Base-by-base conservation (phyloP, 805 yeast genomes). In the Wickerhamomyces ciferrii region DNA sequence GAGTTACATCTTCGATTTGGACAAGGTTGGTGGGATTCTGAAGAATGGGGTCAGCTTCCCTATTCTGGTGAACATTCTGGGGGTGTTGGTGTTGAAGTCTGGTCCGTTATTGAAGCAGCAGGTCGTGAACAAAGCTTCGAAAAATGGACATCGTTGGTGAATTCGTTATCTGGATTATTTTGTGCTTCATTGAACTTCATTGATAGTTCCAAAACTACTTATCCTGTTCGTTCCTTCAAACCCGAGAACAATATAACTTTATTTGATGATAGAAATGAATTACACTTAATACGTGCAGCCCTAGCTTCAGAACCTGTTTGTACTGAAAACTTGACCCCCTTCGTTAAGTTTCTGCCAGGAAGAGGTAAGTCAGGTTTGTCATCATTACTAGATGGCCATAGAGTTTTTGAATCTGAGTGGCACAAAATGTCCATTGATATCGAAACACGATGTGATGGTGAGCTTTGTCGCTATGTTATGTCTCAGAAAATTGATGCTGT, bases 271-370 rank as follows among this genome's bases (percentile, higher is more conserved):
- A 42, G 48, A 2, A 75, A 77, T 46, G 60, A 71, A 5, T 59
- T 82, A 23, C 86, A 71, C 56, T 65, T 84, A 19, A 61, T 91
- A 51, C 74, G 96, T 50, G 96, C 97, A 7, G 87, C 97, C 0
- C 75, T 94, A 43, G 97, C 99, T 1, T 79, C 92, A 50, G 99
- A 94, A 61, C 96, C 97, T 0, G 83, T 94, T 17, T 94, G 99
- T 66, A 94, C 99, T 0, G 99, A 94, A 63, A 94, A 94, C 66
- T 73, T 94, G 60, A 92, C 99, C 0, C 98, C 99, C 0, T 89
- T 92, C 55, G 65, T 94, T 51, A 91, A 90, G 61, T 70, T 94
- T 50, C 72, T 94, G 25, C 98, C 99, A 3, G 87, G 97, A 11
- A 84, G 88, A 60, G 97, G 97, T 2, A 85, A 83, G 61, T 82